These are phyloP conservation scores for Colletotrichum gloeosporioides DNA, from an alignment of 2,329 filamentous ascomycete species.

Conservation along the genomic window DNA sequence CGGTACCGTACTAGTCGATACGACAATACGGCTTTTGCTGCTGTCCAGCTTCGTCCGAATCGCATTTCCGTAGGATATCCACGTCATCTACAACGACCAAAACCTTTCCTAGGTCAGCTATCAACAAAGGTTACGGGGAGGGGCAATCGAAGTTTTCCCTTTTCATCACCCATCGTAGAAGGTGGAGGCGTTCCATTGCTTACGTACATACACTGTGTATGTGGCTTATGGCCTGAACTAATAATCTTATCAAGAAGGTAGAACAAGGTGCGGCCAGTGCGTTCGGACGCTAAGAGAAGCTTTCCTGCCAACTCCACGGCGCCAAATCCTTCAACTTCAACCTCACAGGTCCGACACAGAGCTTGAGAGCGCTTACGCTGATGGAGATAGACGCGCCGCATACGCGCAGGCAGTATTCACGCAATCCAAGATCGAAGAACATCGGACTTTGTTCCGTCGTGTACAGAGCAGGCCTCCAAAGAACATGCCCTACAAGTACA, in stretches of 20 bases:
- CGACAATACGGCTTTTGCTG: not conserved
- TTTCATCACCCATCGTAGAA: not conserved
- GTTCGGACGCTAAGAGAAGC: slow-evolving; percentile 16
- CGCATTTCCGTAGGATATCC: not conserved
- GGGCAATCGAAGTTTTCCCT: not conserved
- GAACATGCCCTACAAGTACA: not conserved
- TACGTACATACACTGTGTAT: not conserved
- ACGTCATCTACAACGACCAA: not conserved
- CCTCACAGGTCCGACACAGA: not conserved
- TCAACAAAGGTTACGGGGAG: not conserved
- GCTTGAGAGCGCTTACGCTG: slow-evolving; percentile 4
- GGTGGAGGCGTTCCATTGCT: not conserved
- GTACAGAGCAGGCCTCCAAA: not conserved
- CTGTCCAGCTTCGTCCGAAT: not conserved
- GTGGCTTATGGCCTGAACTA: not conserved
- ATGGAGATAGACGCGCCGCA: slow-evolving; percentile 3
- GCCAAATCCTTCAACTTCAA: slow-evolving; percentile 12
- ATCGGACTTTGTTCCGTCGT: not conserved
- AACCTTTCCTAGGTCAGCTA: not conserved
- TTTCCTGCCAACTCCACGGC: slow-evolving; percentile 7
- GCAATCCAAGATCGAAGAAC: not conserved
- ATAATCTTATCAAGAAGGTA: not conserved
- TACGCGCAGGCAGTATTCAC: not conserved
- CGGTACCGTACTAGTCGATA: not conserved
- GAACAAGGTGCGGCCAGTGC: slow-evolving; percentile 23